Evolutionary conservation across 495 filamentous ascomycete species (phyloP), one percentile per base, ranked within the genome.

Genomic region (Neurospora discreta): DNA sequence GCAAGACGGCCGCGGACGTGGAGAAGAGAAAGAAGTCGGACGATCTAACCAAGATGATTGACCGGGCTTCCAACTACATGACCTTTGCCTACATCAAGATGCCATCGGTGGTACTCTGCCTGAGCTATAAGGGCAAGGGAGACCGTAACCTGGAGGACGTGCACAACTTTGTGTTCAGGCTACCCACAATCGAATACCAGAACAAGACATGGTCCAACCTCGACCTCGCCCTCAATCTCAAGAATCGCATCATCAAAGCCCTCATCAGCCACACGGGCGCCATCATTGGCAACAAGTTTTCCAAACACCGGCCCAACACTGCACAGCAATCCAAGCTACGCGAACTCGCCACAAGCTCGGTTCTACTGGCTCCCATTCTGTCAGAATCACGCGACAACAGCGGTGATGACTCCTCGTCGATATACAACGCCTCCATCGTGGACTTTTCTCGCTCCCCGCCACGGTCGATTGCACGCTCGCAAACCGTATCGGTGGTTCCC

Each of bases 161-260:
- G 15, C 95, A 99, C 80, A 90, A 98, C 76, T 95, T 99, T 73
- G 95, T 98, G 72, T 99, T 99, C 87, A 90, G 93, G 23, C 88
- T 99, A 77, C 95, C 95, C 8, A 91, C 91, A 18, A 89, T 99
- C 44, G 95, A 99, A 78, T 98, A 97, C 79, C 87, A 92, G 68
- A 98, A 99, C 84, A 98, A 98, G 82, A 98, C 94, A 11, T 99
- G 95, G 95, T 98, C 95, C 20, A 98, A 98, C 79, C 88, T 98
- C 9, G 95, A 99, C 74, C 88, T 99, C 13, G 94, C 95, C 1
- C 83, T 98, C 68, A 90, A 91, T 23, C 84, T 99, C 65, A 98
- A 99, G 85, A 93, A 91, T 74, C 93, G 96, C 70, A 92, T 98
- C 74, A 95, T 97, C 80, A 90, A 91, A 76, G 96, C 96, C 1